These are phyloP conservation scores for Echium plantagineum DNA, from an alignment of 257 asterid species.

Conservation along the genomic window DNA sequence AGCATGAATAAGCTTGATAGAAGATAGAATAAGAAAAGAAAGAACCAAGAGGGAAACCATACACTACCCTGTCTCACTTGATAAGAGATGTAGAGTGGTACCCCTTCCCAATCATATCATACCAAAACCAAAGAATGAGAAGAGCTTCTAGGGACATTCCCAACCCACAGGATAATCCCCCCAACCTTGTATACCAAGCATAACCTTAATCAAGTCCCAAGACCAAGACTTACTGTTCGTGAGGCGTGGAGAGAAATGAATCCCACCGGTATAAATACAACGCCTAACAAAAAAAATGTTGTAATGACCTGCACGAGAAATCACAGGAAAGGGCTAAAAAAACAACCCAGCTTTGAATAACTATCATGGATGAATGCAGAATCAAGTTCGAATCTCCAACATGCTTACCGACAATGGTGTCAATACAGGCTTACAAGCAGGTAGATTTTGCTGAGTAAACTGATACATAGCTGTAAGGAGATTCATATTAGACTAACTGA, in stretches of 20 bases:
- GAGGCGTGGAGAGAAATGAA: conserved; percentile 53
- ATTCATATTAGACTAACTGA: neutral
- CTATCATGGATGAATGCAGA: neutral
- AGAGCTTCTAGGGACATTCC: neutral
- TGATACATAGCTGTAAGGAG: conserved; percentile 43
- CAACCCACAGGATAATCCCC: too few relatives aligned
- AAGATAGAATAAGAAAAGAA: neutral
- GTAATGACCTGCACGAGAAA: conserved; percentile 51
- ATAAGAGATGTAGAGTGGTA: too few relatives aligned
- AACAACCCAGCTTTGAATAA: too few relatives aligned
- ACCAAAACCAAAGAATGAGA: neutral
- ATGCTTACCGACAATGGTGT: conserved; percentile 58
- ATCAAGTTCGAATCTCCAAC: neutral
- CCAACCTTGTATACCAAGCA: neutral
- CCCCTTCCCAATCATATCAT: neutral
- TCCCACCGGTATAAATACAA: conserved; percentile 55
- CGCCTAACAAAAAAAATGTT: conserved; percentile 45
- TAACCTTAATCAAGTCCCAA: neutral
- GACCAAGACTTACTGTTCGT: conserved; percentile 34
- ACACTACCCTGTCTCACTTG: too few relatives aligned
- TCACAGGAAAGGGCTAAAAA: neutral
- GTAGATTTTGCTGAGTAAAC: conserved; percentile 68
- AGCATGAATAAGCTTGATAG: too few relatives aligned
- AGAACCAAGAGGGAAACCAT: neutral
- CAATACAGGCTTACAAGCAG: conserved; percentile 72